These are phyloP conservation scores for Trichoderma erinaceum DNA, from an alignment of 495 filamentous ascomycete species.

Conservation along the genomic window DNA sequence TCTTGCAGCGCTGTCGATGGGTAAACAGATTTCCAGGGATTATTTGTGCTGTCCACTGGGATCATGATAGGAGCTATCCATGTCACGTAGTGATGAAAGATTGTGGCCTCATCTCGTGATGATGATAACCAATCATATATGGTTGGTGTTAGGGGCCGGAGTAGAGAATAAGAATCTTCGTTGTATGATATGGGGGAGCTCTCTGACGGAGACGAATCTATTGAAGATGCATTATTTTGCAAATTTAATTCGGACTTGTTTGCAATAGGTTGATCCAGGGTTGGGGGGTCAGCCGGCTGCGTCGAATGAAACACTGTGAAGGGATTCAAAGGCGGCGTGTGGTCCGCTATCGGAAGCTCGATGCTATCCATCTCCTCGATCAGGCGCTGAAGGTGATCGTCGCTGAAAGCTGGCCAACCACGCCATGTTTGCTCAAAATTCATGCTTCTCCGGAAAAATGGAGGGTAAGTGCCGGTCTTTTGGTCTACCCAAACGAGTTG, in stretches of 20 bases:
- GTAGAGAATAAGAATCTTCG: neutral
- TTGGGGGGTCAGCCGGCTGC: no score
- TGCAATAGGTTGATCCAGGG: neutral
- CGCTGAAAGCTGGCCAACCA: neutral
- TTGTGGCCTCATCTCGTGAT: neutral
- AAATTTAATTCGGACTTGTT: neutral
- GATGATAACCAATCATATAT: neutral
- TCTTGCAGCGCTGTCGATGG: neutral
- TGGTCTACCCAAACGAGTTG: constrained; percentile 1
- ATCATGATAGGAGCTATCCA: constrained; percentile 3
- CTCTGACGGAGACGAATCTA: neutral
- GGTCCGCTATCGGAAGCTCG: no score
- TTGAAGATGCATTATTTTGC: neutral
- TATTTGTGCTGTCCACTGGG: neutral
- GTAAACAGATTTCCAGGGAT: neutral
- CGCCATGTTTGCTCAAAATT: neutral
- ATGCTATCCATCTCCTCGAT: neutral
- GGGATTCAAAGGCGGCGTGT: neutral
- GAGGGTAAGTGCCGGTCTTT: neutral
- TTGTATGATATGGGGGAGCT: neutral
- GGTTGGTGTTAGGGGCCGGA: neutral
- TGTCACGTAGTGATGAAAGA: constrained; percentile 6
- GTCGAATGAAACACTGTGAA: neutral
- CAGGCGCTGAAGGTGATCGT: neutral
- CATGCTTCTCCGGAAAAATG: neutral